These are phyloP conservation scores for Stromatinia cepivora DNA, from an alignment of 2,329 filamentous ascomycete genomes.

Conservation along the genomic window DNA sequence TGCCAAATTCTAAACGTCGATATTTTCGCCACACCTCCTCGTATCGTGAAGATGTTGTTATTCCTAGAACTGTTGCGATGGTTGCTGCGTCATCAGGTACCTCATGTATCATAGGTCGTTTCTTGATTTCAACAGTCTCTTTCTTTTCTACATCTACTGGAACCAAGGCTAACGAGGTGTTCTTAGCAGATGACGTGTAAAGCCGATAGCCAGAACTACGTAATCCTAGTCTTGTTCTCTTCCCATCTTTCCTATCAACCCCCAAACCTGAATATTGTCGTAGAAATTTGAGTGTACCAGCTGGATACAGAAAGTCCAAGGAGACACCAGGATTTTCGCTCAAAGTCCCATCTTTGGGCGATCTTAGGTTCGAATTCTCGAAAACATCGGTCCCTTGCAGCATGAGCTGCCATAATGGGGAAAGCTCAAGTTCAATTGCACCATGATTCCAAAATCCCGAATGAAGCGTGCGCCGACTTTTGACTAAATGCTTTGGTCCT, in stretches of 20 bases:
- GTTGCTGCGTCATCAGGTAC: constrained; percentile 12
- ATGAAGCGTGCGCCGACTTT: constrained; percentile 51
- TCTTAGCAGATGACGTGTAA: constrained; percentile 41
- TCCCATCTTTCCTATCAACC: constrained; percentile 34
- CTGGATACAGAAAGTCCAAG: constrained; percentile 46
- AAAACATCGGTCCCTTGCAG: constrained; percentile 28
- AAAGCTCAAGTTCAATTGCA: constrained; percentile 42
- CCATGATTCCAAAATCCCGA: constrained; percentile 58
- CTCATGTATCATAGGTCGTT: not conserved
- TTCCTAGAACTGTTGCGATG: constrained; percentile 25
- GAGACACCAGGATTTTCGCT: constrained; percentile 31
- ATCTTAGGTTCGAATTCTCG: constrained; percentile 26
- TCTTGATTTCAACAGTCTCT: not conserved
- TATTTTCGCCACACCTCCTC: constrained; percentile 48
- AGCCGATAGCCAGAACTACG: constrained; percentile 37
- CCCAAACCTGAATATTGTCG: constrained; percentile 38
- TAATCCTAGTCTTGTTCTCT: constrained; percentile 27
- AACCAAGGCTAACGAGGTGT: constrained; percentile 19
- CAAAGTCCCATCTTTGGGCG: constrained; percentile 22
- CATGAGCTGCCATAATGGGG: constrained; percentile 38
- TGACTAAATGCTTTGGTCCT: constrained; percentile 38
- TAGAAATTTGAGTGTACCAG: constrained; percentile 43
- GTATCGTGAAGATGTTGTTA: constrained; percentile 32
- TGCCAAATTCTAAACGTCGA: constrained; percentile 28
- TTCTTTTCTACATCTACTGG: constrained; percentile 2